These are phyloP conservation scores for Dioszegia crocea DNA, from an alignment of 768 basidiomycete genomes.

Conservation along the genomic window DNA sequence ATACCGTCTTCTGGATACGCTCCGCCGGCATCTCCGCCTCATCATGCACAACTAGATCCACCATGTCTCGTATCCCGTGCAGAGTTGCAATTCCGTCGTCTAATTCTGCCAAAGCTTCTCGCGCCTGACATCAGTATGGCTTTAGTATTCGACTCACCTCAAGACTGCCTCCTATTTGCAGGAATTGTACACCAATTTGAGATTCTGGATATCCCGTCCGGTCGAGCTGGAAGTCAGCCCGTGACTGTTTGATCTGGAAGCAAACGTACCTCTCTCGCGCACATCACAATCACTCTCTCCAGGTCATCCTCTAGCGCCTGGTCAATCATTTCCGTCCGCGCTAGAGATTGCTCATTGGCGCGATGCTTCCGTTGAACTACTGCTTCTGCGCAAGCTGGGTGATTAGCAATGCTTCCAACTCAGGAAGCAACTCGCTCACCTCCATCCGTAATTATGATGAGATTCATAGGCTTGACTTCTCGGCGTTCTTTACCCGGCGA, in stretches of 20 bases:
- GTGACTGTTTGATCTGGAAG: not conserved
- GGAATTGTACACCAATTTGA: constrained; percentile 67
- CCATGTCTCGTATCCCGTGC: constrained; percentile 59
- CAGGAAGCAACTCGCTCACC: constrained; percentile 22
- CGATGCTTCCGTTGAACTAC: constrained; percentile 14
- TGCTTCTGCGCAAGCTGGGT: constrained; percentile 24
- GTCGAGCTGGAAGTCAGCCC: constrained; percentile 52
- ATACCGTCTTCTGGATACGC: constrained; percentile 60
- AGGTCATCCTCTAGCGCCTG: constrained; percentile 53
- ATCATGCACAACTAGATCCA: constrained; percentile 63
- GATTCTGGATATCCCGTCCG: constrained; percentile 55
- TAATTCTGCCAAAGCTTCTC: constrained; percentile 55
- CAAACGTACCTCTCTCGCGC: constrained; percentile 48
- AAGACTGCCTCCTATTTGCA: constrained; percentile 60
- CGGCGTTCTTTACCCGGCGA: constrained; percentile 12
- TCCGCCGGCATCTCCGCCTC: constrained; percentile 53
- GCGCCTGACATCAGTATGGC: constrained; percentile 37
- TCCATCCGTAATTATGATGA: constrained; percentile 43
- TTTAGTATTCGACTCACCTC: constrained; percentile 24
- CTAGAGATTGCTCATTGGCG: not conserved
- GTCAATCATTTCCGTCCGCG: constrained; percentile 24
- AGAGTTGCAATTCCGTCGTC: constrained; percentile 58
- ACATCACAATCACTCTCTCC: constrained; percentile 50
- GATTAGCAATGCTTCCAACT: no score
- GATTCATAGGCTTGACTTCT: constrained; percentile 43